These are phyloP conservation scores for Kondoa subrosea DNA, from an alignment of 768 basidiomycete genomes.

Conservation along the genomic window DNA sequence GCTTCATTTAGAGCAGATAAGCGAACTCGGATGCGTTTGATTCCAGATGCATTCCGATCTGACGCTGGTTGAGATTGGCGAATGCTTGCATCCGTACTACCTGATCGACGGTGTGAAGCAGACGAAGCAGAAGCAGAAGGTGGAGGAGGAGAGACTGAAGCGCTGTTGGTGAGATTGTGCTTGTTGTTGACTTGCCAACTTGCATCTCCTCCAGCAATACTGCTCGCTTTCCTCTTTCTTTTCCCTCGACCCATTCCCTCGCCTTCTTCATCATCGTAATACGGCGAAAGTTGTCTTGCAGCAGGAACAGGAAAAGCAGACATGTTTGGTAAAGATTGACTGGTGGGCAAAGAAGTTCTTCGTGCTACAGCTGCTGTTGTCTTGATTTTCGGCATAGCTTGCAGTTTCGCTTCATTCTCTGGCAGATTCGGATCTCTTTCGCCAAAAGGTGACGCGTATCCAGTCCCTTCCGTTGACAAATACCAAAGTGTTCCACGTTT, in stretches of 20 bases:
- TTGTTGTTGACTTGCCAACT: background rate
- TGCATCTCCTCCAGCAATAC: constrained; percentile 5
- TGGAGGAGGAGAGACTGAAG: background rate
- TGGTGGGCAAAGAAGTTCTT: background rate
- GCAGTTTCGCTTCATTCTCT: constrained; percentile 6
- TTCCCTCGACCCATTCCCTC: constrained; percentile 22
- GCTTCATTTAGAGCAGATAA: background rate
- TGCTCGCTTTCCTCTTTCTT: constrained; percentile 22
- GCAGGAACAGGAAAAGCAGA: background rate
- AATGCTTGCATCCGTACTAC: background rate
- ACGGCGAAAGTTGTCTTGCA: constrained; percentile 10
- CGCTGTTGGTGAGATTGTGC: constrained; percentile 3
- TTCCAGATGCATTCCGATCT: background rate
- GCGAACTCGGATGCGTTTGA: background rate
- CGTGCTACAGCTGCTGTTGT: constrained; percentile 7
- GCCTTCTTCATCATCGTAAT: constrained; percentile 19
- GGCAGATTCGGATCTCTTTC: constrained; percentile 3
- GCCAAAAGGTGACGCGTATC: constrained; percentile 18
- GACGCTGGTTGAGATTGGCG: background rate
- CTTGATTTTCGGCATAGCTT: constrained; percentile 3
- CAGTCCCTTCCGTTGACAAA: constrained; percentile 22
- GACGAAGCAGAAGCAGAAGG: constrained; percentile 1
- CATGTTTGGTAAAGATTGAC: background rate
- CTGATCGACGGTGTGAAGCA: background rate
- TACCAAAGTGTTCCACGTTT: constrained; percentile 29